Percentiles rank a stretch among this genome's conserved stretches.
Conservation (phyloP, 78 protist species). For the Tieghemostelium lacteum region DNA sequence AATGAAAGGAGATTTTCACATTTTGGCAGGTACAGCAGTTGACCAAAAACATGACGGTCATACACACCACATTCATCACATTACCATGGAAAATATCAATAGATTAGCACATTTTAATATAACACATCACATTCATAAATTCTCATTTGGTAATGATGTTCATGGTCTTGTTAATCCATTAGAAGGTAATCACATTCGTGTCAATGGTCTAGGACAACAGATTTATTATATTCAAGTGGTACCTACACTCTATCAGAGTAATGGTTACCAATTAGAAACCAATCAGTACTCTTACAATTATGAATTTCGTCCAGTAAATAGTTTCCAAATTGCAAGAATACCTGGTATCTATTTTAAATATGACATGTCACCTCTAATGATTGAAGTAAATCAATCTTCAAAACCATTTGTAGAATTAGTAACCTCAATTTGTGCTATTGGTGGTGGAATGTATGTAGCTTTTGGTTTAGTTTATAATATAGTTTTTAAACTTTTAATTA, state of each 20-base stretch:
- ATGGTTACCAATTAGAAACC: conserved; percentile 49
- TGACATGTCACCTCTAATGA: conserved; percentile 60
- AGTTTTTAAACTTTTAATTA: background rate
- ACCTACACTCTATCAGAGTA: conserved; percentile 52
- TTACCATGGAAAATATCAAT: conserved; percentile 1
- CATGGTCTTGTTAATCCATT: conserved; percentile 59
- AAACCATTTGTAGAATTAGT: conserved; percentile 61
- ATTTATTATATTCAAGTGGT: conserved; percentile 63
- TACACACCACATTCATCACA: conserved; percentile 33
- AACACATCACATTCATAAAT: conserved; percentile 67
- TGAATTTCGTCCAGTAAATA: background rate
- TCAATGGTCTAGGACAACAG: conserved; percentile 22
- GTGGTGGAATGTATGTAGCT: conserved; percentile 77
- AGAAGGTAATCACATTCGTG: conserved; percentile 26
- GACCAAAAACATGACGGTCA: conserved; percentile 40
- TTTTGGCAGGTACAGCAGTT: conserved; percentile 22
- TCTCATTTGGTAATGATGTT: conserved; percentile 57
- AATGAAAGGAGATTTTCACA: conserved; percentile 75
- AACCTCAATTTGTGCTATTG: conserved; percentile 62
- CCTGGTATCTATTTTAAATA: conserved; percentile 73
- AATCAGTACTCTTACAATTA: conserved; percentile 56
- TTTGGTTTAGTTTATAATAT: conserved; percentile 43
- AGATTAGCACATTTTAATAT: conserved; percentile 40
- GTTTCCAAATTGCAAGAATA: background rate
- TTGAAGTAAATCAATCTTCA: conserved; percentile 69